A percentile compares a stretch with the other conserved stretches of the same genome.
Evolutionary conservation across 768 basidiomycete genomes (phyloP).

Genomic region (Asterophora parasitica): DNA sequence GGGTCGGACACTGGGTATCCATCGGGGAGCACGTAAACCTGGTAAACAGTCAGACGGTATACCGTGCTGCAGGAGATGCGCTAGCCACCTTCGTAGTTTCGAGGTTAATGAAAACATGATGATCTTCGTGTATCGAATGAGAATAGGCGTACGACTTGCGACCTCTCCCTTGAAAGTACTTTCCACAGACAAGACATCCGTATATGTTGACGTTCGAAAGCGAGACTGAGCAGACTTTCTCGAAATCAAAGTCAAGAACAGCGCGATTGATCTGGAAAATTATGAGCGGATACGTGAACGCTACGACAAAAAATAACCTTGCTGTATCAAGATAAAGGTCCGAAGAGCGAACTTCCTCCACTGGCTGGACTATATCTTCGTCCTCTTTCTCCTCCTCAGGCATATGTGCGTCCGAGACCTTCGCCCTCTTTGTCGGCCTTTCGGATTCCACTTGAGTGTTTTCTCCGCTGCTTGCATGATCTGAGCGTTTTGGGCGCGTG

Average conservation of each 20-base stretch:
- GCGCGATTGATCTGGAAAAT: conserved; percentile 76
- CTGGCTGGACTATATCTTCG: conserved; percentile 22
- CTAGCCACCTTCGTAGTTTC: conserved; percentile 80
- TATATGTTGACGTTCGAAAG: conserved; percentile 97
- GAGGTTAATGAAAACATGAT: conserved; percentile 97
- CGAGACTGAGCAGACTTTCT: conserved; percentile 97
- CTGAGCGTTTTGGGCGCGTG: conserved; percentile 8
- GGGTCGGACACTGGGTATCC: conserved; percentile 96
- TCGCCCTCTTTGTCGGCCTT: conserved; percentile 34
- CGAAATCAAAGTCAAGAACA: conserved; percentile 96
- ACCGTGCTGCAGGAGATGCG: conserved; percentile 2
- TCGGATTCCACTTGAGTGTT: conserved; percentile 14
- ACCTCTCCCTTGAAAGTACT: conserved; percentile 97
- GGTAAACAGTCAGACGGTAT: conserved; percentile 12
- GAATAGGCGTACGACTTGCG: conserved; percentile 92
- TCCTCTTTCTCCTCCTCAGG: conserved; percentile 25
- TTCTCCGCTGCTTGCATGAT: conserved; percentile 8
- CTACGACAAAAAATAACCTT: conserved; percentile 26
- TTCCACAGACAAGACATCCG: conserved; percentile 95
- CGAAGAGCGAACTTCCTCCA: conserved; percentile 48
- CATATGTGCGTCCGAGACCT: conserved; percentile 9
- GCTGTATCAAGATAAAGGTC: conserved; percentile 96
- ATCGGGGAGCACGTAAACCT: conserved; percentile 98
- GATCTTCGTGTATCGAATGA: conserved; percentile 96
- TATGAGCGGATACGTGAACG: conserved; percentile 7